phyloP scores from a whole-genome alignment of 257 asterid species.

The Salvia miltiorrhiza region DNA sequence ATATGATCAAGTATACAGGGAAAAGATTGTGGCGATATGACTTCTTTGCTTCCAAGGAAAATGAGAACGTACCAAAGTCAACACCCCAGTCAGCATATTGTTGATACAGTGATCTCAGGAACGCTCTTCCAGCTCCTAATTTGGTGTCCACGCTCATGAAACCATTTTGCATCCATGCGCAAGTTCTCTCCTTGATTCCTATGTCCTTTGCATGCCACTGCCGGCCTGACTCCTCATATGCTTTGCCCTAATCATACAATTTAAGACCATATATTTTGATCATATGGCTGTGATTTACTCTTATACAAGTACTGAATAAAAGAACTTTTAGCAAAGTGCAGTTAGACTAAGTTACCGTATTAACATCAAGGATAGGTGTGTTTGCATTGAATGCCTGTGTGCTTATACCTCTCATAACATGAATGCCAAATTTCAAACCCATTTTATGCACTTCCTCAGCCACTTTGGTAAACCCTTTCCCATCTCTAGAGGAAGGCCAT shows the following conservation, averaged over 20 bases:
- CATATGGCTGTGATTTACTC: neutral
- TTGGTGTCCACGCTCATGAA: constrained; percentile 86
- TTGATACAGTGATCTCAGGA: constrained; percentile 82
- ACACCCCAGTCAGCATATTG: constrained; percentile 96
- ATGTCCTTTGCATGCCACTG: constrained; percentile 74
- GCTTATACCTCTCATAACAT: constrained; percentile 92
- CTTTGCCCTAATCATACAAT: constrained; percentile 53
- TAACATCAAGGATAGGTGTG: constrained; percentile 68
- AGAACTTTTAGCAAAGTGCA: neutral
- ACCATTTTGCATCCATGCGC: constrained; percentile 87
- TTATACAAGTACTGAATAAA: neutral
- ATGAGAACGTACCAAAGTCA: constrained; percentile 62
- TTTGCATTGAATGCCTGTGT: constrained; percentile 78
- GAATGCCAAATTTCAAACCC: constrained; percentile 97
- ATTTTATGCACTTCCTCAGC: constrained; percentile 66
- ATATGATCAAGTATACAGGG: neutral
- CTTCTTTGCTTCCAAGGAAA: neutral
- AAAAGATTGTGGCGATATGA: neutral
- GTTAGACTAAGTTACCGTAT: constrained; percentile 36
- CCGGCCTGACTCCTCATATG: constrained; percentile 69
- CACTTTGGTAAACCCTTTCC: constrained; percentile 67
- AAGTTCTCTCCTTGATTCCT: constrained; percentile 70
- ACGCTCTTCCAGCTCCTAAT: constrained; percentile 89
- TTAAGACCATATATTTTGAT: neutral
- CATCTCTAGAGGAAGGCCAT: constrained; percentile 91